Percentiles rank a stretch among this genome's conserved stretches.
Conservation (phyloP, 257 asterid species). For the Jaltomata sinuosa region DNA sequence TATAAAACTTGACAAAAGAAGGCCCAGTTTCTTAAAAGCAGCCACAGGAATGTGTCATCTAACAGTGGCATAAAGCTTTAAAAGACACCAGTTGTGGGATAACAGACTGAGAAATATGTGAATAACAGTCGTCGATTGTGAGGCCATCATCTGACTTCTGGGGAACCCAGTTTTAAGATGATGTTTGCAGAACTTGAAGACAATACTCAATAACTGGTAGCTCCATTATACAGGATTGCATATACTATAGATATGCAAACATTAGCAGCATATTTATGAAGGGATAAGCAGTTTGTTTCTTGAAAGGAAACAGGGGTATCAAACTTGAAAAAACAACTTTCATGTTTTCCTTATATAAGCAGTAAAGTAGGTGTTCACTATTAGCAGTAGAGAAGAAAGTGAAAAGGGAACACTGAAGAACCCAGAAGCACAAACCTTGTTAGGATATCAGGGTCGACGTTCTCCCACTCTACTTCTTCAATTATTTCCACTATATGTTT, state of each 20-base stretch:
- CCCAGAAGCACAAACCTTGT: conserved; percentile 48
- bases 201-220: neutral
- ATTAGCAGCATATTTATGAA: neutral
- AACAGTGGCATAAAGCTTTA: neutral
- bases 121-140: neutral
- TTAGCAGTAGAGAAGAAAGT: neutral
- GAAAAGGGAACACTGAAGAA: neutral
- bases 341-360: neutral
- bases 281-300: neutral
- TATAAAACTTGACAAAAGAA: neutral
- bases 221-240: neutral
- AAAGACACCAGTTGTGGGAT: neutral
- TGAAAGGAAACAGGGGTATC: neutral
- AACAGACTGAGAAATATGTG: neutral
- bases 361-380: neutral
- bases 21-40: neutral
- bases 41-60: neutral
- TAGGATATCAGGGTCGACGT: conserved; percentile 71
- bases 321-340: neutral
- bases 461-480: conserved; percentile 87
- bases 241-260: neutral
- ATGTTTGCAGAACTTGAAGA: neutral
- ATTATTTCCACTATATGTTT: conserved; percentile 72
- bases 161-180: neutral
- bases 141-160: neutral